Percentiles rank a stretch among this genome's conserved stretches.
Conservation (phyloP, 441 rosid genomes). For the Melastoma candidum region DNA sequence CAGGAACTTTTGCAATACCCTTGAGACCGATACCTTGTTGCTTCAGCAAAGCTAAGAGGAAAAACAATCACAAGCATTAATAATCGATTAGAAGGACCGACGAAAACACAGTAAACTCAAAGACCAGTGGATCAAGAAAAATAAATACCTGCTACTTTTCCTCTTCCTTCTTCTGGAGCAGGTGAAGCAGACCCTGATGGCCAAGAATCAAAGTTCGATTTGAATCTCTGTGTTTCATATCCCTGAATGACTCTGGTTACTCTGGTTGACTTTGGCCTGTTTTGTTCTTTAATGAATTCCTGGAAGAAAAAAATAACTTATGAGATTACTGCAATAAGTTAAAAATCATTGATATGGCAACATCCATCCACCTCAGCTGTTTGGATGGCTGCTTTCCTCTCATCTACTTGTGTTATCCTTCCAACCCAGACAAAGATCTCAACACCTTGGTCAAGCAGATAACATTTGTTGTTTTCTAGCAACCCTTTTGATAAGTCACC, state of each 20-base stretch:
- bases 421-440: constrained; percentile 98
- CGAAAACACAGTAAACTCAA: background rate
- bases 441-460: constrained; percentile 80
- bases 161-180: constrained; percentile 93
- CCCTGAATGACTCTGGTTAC: constrained; percentile 88
- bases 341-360: no score
- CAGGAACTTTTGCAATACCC: constrained; percentile 64
- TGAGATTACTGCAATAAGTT: constrained; percentile 12
- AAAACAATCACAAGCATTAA: constrained; percentile 1
- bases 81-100: constrained; percentile 4
- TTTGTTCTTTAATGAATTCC: constrained; percentile 70
- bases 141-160: constrained; percentile 87
- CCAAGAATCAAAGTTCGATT: constrained; percentile 93
- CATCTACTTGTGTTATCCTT: constrained; percentile 92
- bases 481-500: constrained; percentile 79
- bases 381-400: constrained; percentile 80
- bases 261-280: constrained; percentile 78
- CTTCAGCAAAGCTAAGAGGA: constrained; percentile 72
- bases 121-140: constrained; percentile 5
- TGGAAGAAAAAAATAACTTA: constrained; percentile 32
- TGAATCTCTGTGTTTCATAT: constrained; percentile 86
- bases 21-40: constrained; percentile 96
- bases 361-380: constrained; percentile 61
- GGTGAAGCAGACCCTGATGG: constrained; percentile 77
- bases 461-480: constrained; percentile 88